Conservation (phyloP, 331 rosid genomes). For the Acacia pycnantha region DNA sequence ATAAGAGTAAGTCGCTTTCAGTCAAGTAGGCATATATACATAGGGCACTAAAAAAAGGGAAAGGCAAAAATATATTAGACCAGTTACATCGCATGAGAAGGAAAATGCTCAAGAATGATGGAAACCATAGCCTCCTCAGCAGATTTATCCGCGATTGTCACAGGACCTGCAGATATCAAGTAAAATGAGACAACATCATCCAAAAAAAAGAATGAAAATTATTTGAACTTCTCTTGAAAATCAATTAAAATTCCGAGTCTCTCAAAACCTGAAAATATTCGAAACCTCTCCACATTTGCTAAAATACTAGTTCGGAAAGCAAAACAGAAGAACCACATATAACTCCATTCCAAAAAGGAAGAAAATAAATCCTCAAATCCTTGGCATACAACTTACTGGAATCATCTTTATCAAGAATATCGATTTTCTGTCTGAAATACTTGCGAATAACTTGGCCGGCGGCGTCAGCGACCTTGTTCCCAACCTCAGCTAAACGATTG, state of each 20-base stretch:
- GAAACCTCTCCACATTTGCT: background rate
- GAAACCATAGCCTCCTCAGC: conserved; percentile 94
- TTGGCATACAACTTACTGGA: conserved; percentile 43
- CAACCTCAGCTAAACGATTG: conserved; percentile 53
- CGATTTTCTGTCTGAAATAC: conserved; percentile 74
- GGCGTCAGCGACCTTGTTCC: conserved; percentile 76
- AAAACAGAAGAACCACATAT: background rate
- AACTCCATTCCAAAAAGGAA: background rate
- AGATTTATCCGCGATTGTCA: conserved; percentile 81
- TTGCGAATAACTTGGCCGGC: conserved; percentile 73
- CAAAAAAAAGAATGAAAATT: background rate
- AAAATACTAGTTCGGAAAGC: background rate
- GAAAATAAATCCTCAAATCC: background rate
- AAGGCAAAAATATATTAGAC: background rate
- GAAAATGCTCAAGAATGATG: conserved; percentile 51
- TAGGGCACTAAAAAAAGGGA: background rate
- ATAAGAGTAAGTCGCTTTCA: background rate
- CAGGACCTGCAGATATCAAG: conserved; percentile 66
- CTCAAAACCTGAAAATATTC: background rate
- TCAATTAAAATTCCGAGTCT: background rate
- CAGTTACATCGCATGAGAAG: conserved; percentile 85
- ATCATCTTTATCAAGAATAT: conserved; percentile 70
- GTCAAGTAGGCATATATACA: background rate
- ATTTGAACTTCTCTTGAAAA: background rate
- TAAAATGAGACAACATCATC: background rate